Conservation (phyloP, 306 rosid genomes). For the Cicer bijugum region DNA sequence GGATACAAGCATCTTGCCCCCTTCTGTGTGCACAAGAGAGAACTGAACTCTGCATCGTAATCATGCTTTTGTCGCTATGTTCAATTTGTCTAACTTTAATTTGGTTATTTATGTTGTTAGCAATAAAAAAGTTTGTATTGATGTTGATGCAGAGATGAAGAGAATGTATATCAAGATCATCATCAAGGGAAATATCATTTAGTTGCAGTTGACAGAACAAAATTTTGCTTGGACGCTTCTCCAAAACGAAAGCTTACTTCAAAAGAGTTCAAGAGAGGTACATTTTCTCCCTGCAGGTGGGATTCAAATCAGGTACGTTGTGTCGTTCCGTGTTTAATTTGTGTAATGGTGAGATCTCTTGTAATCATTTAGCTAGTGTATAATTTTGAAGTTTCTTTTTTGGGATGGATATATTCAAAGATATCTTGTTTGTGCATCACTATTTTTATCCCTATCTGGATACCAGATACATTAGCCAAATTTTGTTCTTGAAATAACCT, state of each 20-base stretch:
- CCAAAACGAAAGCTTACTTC: slow-evolving; percentile 67
- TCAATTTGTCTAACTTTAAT: slow-evolving; percentile 13
- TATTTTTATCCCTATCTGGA: slow-evolving; percentile 11
- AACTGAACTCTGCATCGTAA: slow-evolving; percentile 64
- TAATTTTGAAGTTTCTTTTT: neutral
- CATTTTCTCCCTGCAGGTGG: slow-evolving; percentile 72
- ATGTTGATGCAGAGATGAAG: slow-evolving; percentile 55
- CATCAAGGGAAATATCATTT: slow-evolving; percentile 62
- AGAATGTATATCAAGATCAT: slow-evolving; percentile 45
- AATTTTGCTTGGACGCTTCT: slow-evolving; percentile 82
- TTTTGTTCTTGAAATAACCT: slow-evolving; percentile 12
- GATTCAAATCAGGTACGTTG: slow-evolving; percentile 77
- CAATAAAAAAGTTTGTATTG: slow-evolving; percentile 18
- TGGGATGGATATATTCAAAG: neutral
- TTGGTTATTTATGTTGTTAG: slow-evolving; percentile 28
- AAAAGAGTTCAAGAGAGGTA: slow-evolving; percentile 58
- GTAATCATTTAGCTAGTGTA: neutral
- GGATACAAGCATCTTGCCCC: slow-evolving; percentile 53
- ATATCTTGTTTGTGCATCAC: slow-evolving; percentile 2
- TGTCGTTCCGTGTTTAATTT: neutral
- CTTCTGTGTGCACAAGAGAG: slow-evolving; percentile 76
- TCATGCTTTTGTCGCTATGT: slow-evolving; percentile 39
- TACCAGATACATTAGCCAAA: neutral
- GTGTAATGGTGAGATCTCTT: neutral
- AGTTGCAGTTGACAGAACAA: slow-evolving; percentile 52